Conservation (phyloP, 1,139 yeast species). For the Candida pseudoviswanathii region DNA sequence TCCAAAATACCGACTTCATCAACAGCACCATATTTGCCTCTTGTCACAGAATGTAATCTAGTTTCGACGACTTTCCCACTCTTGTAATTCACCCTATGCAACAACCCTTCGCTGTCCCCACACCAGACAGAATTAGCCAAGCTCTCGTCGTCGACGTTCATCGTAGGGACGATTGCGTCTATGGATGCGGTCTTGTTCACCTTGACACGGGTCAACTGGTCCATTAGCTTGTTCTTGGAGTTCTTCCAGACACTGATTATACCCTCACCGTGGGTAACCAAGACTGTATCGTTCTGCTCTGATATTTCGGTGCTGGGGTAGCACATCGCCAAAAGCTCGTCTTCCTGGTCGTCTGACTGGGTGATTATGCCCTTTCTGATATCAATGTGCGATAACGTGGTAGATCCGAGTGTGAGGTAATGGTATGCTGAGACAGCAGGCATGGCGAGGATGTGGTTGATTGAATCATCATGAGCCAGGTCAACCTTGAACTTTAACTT, state of each 20-base stretch:
- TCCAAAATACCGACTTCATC: slow-evolving; percentile 77
- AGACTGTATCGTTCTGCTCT: slow-evolving; percentile 61
- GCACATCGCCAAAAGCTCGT: slow-evolving; percentile 78
- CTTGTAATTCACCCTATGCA: slow-evolving; percentile 67
- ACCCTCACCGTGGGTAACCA: slow-evolving; percentile 89
- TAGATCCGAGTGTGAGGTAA: slow-evolving; percentile 79
- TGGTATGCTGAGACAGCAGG: slow-evolving; percentile 76
- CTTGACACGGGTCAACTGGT: slow-evolving; percentile 80
- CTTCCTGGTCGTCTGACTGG: slow-evolving; percentile 88
- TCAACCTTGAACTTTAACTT: slow-evolving; percentile 44
- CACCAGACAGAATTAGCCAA: slow-evolving; percentile 66
- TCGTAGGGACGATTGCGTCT: slow-evolving; percentile 75
- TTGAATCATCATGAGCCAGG: slow-evolving; percentile 70
- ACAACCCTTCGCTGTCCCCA: slow-evolving; percentile 82
- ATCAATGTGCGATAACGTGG: slow-evolving; percentile 80
- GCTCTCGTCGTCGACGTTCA: slow-evolving; percentile 64
- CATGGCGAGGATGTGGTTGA: slow-evolving; percentile 72
- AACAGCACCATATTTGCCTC: slow-evolving; percentile 32
- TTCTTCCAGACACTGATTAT: slow-evolving; percentile 90
- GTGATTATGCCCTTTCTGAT: slow-evolving; percentile 66
- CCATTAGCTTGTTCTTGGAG: slow-evolving; percentile 64
- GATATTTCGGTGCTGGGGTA: slow-evolving; percentile 49
- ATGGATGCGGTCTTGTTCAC: slow-evolving; percentile 73
- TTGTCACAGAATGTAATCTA: slow-evolving; percentile 56
- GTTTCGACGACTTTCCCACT: slow-evolving; percentile 66